Conservation (phyloP, 2,329 filamentous ascomycete species). For the Lecanoromycetidae sp. region DNA sequence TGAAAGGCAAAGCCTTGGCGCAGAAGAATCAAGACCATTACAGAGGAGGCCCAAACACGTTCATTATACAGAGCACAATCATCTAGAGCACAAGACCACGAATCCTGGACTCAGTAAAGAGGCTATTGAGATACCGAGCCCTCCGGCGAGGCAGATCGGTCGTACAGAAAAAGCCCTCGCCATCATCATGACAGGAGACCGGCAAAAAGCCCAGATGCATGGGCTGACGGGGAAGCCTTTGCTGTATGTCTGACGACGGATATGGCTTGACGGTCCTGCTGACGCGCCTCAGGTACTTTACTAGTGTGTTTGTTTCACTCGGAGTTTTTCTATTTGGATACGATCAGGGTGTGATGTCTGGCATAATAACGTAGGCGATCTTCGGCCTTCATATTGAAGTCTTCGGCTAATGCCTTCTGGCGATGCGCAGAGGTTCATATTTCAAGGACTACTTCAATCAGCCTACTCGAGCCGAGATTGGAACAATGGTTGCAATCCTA, state of each 20-base stretch:
- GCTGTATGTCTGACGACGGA: constrained; percentile 50
- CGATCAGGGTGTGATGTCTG: constrained; percentile 82
- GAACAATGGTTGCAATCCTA: constrained; percentile 95
- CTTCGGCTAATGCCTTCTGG: constrained; percentile 15
- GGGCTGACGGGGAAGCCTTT: constrained; percentile 93
- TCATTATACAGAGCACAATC: constrained; percentile 45
- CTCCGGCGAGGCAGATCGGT: constrained; percentile 50
- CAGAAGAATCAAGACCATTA: constrained; percentile 24
- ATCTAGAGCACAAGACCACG: constrained; percentile 32
- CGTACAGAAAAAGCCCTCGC: constrained; percentile 60
- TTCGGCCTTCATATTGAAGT: not conserved
- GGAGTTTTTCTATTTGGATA: constrained; percentile 84
- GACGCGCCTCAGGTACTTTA: constrained; percentile 63
- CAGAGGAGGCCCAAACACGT: constrained; percentile 49
- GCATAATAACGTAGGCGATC: constrained; percentile 29
- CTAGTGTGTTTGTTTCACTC: constrained; percentile 77
- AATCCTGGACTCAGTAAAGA: constrained; percentile 46
- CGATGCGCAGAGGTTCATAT: constrained; percentile 53
- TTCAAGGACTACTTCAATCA: constrained; percentile 91
- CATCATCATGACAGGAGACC: constrained; percentile 72
- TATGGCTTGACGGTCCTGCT: constrained; percentile 6
- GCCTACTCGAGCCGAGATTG: constrained; percentile 73
- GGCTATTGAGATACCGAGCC: constrained; percentile 69
- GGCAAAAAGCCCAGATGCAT: constrained; percentile 58
- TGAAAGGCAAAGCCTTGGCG: constrained; percentile 47